phyloP scores from a whole-genome alignment of 208 protist species.

The Trypanosoma mega region DNA sequence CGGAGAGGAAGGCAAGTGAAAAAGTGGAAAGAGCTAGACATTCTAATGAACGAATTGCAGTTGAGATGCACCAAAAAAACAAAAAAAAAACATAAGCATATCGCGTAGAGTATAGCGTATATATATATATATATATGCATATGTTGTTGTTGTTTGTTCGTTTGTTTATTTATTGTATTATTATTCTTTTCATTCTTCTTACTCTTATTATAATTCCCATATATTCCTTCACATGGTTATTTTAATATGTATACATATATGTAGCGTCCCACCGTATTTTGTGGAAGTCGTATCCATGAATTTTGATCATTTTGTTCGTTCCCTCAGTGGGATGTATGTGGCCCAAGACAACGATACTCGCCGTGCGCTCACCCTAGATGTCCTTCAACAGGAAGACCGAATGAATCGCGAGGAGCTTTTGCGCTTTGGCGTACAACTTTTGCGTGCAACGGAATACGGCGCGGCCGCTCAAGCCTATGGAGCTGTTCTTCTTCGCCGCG shows the following conservation, averaged over 20 bases:
- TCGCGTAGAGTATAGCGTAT: too few species aligned
- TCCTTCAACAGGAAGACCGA: conserved; percentile 56
- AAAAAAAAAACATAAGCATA: too few species aligned
- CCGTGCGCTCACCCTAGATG: conserved; percentile 29
- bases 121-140: not conserved
- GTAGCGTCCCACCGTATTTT: too few species aligned
- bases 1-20: not conserved
- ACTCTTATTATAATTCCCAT: too few species aligned
- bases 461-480: conserved; percentile 76
- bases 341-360: conserved; percentile 41
- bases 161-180: conserved; percentile 8
- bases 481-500: conserved; percentile 66
- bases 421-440: conserved; percentile 53
- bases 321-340: conserved; percentile 50
- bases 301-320: conserved; percentile 30
- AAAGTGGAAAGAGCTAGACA: not conserved
- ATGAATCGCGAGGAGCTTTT: conserved; percentile 33
- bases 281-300: too few species aligned
- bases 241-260: too few species aligned
- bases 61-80: too few species aligned
- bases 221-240: too few species aligned
- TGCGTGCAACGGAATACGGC: conserved; percentile 40
- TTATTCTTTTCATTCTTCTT: conserved; percentile 8
- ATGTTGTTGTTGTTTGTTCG: conserved; percentile 8
- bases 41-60: too few species aligned